Base-by-base conservation (phyloP, 176 grass and related monocot species). In the Poa pratensis region DNA sequence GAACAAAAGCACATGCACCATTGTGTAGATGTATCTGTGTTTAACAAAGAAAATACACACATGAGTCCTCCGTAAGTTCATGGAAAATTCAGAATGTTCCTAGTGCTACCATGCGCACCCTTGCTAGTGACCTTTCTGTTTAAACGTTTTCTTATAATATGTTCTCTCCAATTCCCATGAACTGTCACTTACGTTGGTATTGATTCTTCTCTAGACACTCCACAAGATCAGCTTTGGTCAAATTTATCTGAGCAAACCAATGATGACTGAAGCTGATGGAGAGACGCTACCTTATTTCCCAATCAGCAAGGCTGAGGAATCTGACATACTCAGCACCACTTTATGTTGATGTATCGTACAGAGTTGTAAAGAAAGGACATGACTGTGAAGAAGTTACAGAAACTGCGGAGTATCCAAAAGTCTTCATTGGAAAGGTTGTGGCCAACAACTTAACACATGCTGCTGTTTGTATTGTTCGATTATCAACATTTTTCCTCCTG, bases 351-450 rank as follows among this genome's bases (percentile, higher is more conserved):
- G n/a, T n/a, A 55, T 94, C 94, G 32, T 94, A 96, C 62, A 90
- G 92, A 86, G 91, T 99, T 81, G 86, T 96, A 69, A 99, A 96
- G 83, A 96, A 99, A 87, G 96, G 93, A n/a, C 94, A 99, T 69
- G 96, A 99, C 71, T 99, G 96, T 57, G 96, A 99, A 69, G 93
- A 99, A 82, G 96, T 99, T 72, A 92, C 91, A 32, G 96, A 96
- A 87, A 99, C 90, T 79, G 74, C 89, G 57, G 91, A 99, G 20
- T 99, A 94, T 83, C 86, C 94, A 20, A 96, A 99, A 94, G 94
- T 99, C 30, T 99, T 99, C 55, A 99, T 99, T 76, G 94, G 96
- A 57, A 96, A 99, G 93, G 96, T 76, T 75, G 22, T 76, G 46
- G 20, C 51, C 69, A 75, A 67, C 19, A 30, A 40, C 9, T 60